Conservation (phyloP, 495 filamentous ascomycete species). For the Evernia prunastri region DNA sequence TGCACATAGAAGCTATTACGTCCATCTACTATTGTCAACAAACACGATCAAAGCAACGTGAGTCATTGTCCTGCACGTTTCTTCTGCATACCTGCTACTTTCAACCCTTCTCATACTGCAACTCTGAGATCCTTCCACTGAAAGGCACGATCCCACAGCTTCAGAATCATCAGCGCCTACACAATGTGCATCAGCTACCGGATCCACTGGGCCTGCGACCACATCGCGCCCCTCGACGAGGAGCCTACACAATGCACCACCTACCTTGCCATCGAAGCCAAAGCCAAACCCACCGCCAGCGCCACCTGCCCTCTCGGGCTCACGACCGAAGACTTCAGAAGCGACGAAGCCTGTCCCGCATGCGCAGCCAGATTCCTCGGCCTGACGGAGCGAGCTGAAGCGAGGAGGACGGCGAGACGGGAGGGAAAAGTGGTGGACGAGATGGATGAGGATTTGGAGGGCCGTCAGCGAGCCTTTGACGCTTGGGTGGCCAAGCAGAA, state of each 20-base stretch:
- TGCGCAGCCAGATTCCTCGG: background rate
- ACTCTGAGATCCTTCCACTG: too few species aligned
- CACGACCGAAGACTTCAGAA: background rate
- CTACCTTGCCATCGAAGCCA: background rate
- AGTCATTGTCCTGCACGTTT: too few species aligned
- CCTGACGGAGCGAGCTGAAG: background rate
- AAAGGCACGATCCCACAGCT: too few species aligned
- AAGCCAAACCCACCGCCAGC: background rate
- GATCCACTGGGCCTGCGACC: background rate
- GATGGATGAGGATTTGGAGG: background rate
- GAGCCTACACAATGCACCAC: background rate
- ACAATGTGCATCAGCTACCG: background rate
- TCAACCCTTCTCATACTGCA: too few species aligned
- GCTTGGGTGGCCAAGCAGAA: background rate
- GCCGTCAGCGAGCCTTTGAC: background rate
- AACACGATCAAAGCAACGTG: too few species aligned
- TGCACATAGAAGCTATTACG: too few species aligned
- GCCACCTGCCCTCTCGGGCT: background rate
- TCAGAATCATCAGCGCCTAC: too few species aligned
- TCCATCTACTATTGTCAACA: too few species aligned
- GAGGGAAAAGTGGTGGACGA: background rate
- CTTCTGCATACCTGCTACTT: too few species aligned
- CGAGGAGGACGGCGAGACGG: background rate
- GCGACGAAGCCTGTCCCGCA: background rate
- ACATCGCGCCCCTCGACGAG: background rate